Evolutionary conservation across 2,329 filamentous ascomycete species (phyloP).

Genomic region (Fragosphaeria purpurea): DNA sequence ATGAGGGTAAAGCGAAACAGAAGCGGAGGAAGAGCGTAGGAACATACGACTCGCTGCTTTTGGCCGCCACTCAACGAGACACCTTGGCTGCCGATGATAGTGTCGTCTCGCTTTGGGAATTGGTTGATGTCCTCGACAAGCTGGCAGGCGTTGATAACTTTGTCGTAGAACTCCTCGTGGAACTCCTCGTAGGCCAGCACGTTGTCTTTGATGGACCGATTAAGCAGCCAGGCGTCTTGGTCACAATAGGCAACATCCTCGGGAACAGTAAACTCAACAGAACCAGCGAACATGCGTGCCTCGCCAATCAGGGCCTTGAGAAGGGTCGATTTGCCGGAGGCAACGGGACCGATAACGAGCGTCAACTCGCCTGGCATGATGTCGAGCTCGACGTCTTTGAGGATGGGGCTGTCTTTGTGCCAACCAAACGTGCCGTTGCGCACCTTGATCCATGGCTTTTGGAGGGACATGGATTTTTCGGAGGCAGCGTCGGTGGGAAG

Average conservation of each 20-base stretch:
- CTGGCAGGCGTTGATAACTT: slow-evolving; percentile 19
- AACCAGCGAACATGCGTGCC: slow-evolving; percentile 17
- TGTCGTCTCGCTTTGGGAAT: slow-evolving; percentile 16
- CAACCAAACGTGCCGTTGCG: slow-evolving; percentile 7
- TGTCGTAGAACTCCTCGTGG: slow-evolving; percentile 14
- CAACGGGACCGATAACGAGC: slow-evolving; percentile 31
- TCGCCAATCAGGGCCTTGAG: slow-evolving; percentile 30
- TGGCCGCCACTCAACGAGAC: slow-evolving; percentile 22
- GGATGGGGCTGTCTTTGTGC: slow-evolving; percentile 3
- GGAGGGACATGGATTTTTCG: slow-evolving; percentile 2
- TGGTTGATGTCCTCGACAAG: slow-evolving; percentile 17
- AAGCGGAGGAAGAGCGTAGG: not conserved
- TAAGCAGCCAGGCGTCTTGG: slow-evolving; percentile 34
- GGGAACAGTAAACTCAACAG: slow-evolving; percentile 14
- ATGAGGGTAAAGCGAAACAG: too few relatives aligned
- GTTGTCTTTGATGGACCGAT: slow-evolving; percentile 28
- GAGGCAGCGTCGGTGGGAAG: not conserved
- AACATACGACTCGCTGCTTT: slow-evolving; percentile 19
- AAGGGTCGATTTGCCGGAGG: slow-evolving; percentile 33
- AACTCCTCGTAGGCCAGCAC: slow-evolving; percentile 23
- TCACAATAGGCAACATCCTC: slow-evolving; percentile 29
- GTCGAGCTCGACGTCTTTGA: slow-evolving; percentile 8
- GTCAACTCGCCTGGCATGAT: slow-evolving; percentile 17
- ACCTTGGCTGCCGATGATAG: slow-evolving; percentile 18
- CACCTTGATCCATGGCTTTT: slow-evolving; percentile 5